Percentiles rank a stretch among this genome's conserved stretches.
phyloP scores from a whole-genome alignment of 441 rosid genomes.

The Bruguiera hainesii region DNA sequence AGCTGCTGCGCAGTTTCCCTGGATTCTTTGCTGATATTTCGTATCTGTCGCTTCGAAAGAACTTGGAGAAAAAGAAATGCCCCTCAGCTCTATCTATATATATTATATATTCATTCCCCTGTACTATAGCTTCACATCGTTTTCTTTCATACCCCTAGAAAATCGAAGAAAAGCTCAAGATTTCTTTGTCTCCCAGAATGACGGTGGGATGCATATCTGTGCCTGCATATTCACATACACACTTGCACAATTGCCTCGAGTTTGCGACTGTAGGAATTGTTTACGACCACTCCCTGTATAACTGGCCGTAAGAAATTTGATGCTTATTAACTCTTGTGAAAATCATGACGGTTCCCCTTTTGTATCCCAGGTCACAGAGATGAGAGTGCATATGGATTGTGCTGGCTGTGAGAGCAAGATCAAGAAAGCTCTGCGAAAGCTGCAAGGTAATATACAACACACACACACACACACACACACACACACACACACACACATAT shows the following conservation, averaged over 20 bases:
- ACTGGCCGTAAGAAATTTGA: too few relatives aligned
- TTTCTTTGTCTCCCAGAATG: slow-evolving; percentile 22
- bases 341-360: neutral
- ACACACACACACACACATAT: neutral
- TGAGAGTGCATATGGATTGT: slow-evolving; percentile 76
- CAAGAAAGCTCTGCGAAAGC: slow-evolving; percentile 55
- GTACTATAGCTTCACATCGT: neutral
- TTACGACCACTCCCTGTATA: too few relatives aligned
- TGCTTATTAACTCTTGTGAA: too few relatives aligned
- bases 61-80: slow-evolving; percentile 17
- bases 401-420: slow-evolving; percentile 68
- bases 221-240: too few relatives aligned
- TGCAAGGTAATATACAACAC: slow-evolving; percentile 38
- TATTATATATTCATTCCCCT: neutral
- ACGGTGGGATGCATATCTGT: slow-evolving; percentile 25
- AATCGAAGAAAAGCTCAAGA: neutral
- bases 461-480: neutral
- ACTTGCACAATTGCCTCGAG: too few relatives aligned
- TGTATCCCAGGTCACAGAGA: slow-evolving; percentile 51
- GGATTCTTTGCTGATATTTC: slow-evolving; percentile 16
- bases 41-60: slow-evolving; percentile 19
- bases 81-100: slow-evolving; percentile 3
- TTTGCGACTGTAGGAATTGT: too few relatives aligned
- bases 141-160: neutral
- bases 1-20: slow-evolving; percentile 37